These are phyloP conservation scores for Penicillium lagena DNA, from an alignment of 495 filamentous ascomycete genomes.

Conservation along the genomic window DNA sequence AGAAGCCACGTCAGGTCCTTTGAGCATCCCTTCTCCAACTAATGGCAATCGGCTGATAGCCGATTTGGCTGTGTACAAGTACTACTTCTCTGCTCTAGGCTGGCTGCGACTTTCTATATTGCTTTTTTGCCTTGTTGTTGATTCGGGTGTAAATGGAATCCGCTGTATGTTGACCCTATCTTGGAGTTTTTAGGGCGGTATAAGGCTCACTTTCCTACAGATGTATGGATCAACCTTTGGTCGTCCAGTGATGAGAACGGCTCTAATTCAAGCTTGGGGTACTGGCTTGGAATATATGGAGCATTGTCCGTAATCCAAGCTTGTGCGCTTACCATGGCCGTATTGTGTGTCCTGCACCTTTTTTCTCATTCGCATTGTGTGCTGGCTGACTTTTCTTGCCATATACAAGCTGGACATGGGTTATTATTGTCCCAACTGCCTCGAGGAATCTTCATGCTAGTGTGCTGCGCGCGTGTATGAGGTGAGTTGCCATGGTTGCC, in stretches of 20 bases:
- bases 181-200: neutral
- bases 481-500: constrained; percentile 1
- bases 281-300: constrained; percentile 19
- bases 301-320: constrained; percentile 11
- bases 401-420: constrained; percentile 12
- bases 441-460: constrained; percentile 11
- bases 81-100: constrained; percentile 12
- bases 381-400: neutral
- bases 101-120: constrained; percentile 5
- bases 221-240: constrained; percentile 14
- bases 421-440: constrained; percentile 15
- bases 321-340: constrained; percentile 3
- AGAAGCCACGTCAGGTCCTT: too few species aligned
- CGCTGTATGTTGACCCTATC: constrained; percentile 1
- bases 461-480: constrained; percentile 10
- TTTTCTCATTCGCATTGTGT: neutral
- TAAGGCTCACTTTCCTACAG: constrained; percentile 2
- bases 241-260: constrained; percentile 8
- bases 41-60: neutral
- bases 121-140: neutral
- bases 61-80: constrained; percentile 11
- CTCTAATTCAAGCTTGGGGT: constrained; percentile 4
- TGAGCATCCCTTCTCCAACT: neutral
- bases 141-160: constrained; percentile 5
- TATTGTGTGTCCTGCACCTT: constrained; percentile 5